Evolutionary conservation across 768 basidiomycete genomes (phyloP), one percentile per base, ranked within the genome.

Genomic region (Mycena chlorophos): DNA sequence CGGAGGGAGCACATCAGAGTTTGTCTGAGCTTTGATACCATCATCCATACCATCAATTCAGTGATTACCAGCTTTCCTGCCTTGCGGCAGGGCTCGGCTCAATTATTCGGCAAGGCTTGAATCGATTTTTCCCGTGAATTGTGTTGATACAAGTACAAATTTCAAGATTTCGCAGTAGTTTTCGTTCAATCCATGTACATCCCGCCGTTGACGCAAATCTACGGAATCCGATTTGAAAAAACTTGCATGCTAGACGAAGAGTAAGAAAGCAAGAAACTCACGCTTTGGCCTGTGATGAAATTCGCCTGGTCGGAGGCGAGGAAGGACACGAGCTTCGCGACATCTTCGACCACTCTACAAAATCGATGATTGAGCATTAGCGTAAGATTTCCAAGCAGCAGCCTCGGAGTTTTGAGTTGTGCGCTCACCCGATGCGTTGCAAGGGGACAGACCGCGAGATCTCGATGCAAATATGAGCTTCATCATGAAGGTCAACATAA

Each of bases 301-400:
- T 50, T 48, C 1, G 71, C 65, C 25, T 70, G 65, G 22, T 65
- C 54, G 3, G 66, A 66, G 5, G 66, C 71, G 27, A 72, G 56
- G 55, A 68, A 72, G 12, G 71, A 68, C 1, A 72, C 71, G 4
- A 72, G 51, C 5, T 50, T 56, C 1, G 71, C 64, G 17, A 72
- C 49, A 22, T 72, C 68, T 5, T 60, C 49, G 0, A 66, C 54
- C 17, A 30, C 48, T 46, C 66, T 65, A 19, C 13, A 20, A 25
- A 26, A 6, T 25, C 22, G 26, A 10, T 29, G 29, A n/a, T 14
- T 17, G 5, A 28, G 19, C 8, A n/a, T 20, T 16, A 42, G 4
- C 1, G 12, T n/a, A 14, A 12, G 31, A 34, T 17, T 8, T 34
- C 10, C 39, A 19, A 12, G 39, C 39, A 40, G 39, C 39, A 20